Base-by-base conservation (phyloP, 352 stramenopile species). In the Phytophthora niederhauseri region DNA sequence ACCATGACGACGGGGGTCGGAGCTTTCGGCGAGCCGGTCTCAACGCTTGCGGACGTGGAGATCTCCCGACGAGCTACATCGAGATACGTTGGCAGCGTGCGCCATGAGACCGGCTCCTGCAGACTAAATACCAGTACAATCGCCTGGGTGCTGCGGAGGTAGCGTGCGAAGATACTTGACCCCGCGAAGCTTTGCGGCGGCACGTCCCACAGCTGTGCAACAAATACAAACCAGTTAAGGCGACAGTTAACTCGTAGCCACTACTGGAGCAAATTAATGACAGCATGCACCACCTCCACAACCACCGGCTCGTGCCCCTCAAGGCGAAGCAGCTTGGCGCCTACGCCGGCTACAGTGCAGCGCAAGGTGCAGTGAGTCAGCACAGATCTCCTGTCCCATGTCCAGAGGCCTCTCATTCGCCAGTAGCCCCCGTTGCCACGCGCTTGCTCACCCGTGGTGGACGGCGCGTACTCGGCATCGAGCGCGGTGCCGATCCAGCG, bases 151-250 rank as follows among this genome's bases (percentile, higher is more conserved):
- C 66, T 55, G 19, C 52, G 14, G 17, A 92, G 48, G 22, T 92
- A 92, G 7, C 64, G 77, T 11, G 78, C 58, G 43, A 81, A 67
- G 62, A 92, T 88, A 22, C 36, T 54, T n/a, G 71, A 61, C 14
- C 84, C 80, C 0, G 71, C 67, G 55, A 80, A 92, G 52, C 82
- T 72, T 57, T 78, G 70, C 14, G 75, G 70, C n/a, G 81, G 84
- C 6, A 90, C 71, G 57, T 92, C 84, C 81, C 84, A 92, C 0
- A 92, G 57, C 81, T 92, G 24, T 26, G 20, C 38, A 50, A 50
- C 14, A 30, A 31, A 49, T 30, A 69, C 12, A 12, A 53, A 14
- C 31, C 31, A 41, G 9, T 4, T 15, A 3, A 9, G 51, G 58
- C 31, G 61, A 57, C 19, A 14, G 45, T 51, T 51, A 51, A 51